These are phyloP conservation scores for Syzygium aqueum DNA, from an alignment of 345 rosid species.

Conservation along the genomic window DNA sequence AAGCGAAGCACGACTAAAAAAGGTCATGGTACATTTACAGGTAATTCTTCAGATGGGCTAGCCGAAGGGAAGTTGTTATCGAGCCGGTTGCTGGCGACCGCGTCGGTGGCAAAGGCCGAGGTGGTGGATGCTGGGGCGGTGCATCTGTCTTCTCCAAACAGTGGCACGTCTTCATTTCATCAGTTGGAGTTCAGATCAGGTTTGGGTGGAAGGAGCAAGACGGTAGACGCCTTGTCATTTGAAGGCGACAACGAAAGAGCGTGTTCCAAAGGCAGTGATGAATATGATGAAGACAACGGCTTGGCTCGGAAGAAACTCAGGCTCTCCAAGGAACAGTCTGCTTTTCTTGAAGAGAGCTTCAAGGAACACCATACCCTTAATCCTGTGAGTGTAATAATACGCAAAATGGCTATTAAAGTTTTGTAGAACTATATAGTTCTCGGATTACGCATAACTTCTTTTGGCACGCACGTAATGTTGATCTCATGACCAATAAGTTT, in stretches of 20 bases:
- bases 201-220: slow-evolving; percentile 15
- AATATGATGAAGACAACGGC: slow-evolving; percentile 67
- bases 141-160: not conserved
- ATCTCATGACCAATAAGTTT: not conserved
- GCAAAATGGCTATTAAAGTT: not conserved
- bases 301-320: slow-evolving; percentile 81
- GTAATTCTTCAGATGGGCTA: not conserved
- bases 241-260: slow-evolving; percentile 34
- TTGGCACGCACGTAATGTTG: not conserved
- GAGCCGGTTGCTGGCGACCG: not conserved
- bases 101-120: not conserved
- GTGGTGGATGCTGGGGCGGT: not conserved
- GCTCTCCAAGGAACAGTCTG: slow-evolving; percentile 84
- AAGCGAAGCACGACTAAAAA: not conserved
- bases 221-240: slow-evolving; percentile 28
- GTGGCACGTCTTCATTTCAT: not conserved
- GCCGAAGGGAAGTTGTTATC: not conserved
- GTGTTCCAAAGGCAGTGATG: slow-evolving; percentile 54
- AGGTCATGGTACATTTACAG: not conserved
- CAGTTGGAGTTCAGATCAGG: slow-evolving; percentile 1
- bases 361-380: slow-evolving; percentile 82
- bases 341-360: slow-evolving; percentile 92
- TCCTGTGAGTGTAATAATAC: slow-evolving; percentile 44
- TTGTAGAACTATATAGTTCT: not conserved
- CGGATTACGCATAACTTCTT: not conserved